phyloP scores from a whole-genome alignment of 768 basidiomycete genomes.

The Clathrus columnatus region DNA sequence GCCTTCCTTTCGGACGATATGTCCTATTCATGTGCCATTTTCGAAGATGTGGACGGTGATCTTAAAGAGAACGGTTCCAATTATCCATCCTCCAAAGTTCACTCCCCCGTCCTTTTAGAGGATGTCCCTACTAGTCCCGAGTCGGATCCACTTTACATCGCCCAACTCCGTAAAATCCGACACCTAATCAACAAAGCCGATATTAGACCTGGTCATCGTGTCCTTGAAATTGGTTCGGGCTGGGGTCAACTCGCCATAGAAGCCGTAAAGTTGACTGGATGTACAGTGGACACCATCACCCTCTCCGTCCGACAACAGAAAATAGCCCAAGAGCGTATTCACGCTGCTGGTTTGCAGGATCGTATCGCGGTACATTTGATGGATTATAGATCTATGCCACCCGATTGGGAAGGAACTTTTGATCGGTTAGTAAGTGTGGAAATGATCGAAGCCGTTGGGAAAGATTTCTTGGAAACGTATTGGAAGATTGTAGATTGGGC shows the following conservation, averaged over 20 bases:
- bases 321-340: conserved; percentile 79
- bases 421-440: conserved; percentile 52
- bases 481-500: conserved; percentile 30
- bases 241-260: conserved; percentile 32
- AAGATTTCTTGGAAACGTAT: conserved; percentile 36
- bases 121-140: too few species aligned
- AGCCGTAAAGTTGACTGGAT: conserved; percentile 40
- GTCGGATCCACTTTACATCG: conserved; percentile 34
- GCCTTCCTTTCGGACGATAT: conserved; percentile 64
- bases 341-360: conserved; percentile 55
- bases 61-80: conserved; percentile 33
- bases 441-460: conserved; percentile 53
- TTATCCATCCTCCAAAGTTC: too few species aligned
- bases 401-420: conserved; percentile 68
- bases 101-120: too few species aligned
- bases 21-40: conserved; percentile 91
- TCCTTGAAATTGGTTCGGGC: conserved; percentile 60
- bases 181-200: conserved; percentile 54
- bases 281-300: conserved; percentile 85
- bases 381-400: conserved; percentile 76
- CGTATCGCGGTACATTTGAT: conserved; percentile 79
- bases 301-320: conserved; percentile 80
- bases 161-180: conserved; percentile 46
- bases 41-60: conserved; percentile 50
- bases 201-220: conserved; percentile 46